Evolutionary conservation across 2,329 filamentous ascomycete species (phyloP), one percentile per base, ranked within the genome.

Genomic region (Domatiomyces catenatus): DNA sequence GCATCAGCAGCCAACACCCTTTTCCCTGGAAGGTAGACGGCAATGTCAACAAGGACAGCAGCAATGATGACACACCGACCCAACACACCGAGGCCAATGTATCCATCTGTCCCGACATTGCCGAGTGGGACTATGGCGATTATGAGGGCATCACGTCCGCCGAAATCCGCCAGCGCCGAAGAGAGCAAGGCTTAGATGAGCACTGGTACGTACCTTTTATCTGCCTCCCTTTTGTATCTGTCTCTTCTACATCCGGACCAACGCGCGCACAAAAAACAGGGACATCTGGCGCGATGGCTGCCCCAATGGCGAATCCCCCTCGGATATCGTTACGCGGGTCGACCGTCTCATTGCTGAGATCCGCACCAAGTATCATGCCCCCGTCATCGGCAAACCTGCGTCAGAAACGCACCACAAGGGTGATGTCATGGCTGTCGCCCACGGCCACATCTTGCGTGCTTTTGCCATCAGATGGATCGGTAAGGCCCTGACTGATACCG

Each of bases 201-300:
- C 12, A 47, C 19, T 47, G 45, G 45, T 39, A 39, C 32, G 32
- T 32, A 32, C 8, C 2, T 5, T 32, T 12, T 8, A 32, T 32
- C 22, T 32, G 8, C 28, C 2, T 32, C 10, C 28, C 28, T 8
- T 8, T 10, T 32, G 8, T 12, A 2, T 39, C 12, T 39, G 5
- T 15, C 15, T 39, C 10, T 15, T 2, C 10, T 15, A 39, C 15
- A 15, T 39, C 3, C 15, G 15, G 3, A 15, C 32, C 10, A 10
- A 39, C 32, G 15, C 32, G 5, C 8, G 2, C 10, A n/a, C n/a
- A n/a, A n/a, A n/a, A 39, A 65, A 68, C 20, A 93, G 86, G 86
- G 84, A 92, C 68, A 93, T 94, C 56, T 94, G 87, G 87, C 73
- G 71, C n/a, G 86, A 93, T 63, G 87, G 87, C 0, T 94, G 87